A percentile compares a stretch with the other conserved stretches of the same genome.
Evolutionary conservation across 179 eudicot genomes (phyloP).

Genomic region (Camellia oleifera): DNA sequence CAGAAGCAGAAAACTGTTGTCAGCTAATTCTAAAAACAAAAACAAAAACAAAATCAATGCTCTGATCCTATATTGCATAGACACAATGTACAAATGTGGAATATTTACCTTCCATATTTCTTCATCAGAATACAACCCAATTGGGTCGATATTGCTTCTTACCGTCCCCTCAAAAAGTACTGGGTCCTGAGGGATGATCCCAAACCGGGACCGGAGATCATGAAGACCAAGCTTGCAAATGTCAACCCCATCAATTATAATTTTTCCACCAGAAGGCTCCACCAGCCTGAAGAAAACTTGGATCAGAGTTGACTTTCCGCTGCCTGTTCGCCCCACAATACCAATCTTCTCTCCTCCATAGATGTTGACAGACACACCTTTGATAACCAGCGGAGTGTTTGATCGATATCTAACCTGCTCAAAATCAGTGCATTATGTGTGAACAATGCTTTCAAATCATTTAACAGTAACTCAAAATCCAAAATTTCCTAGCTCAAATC

Average conservation of each 20-base stretch:
- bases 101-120: slow-evolving; percentile 83
- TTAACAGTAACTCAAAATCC: too few species aligned
- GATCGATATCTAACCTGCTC: slow-evolving; percentile 73
- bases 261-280: slow-evolving; percentile 66
- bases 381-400: slow-evolving; percentile 72
- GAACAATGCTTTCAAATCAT: too few species aligned
- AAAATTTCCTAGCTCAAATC: too few species aligned
- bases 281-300: slow-evolving; percentile 79
- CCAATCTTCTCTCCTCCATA: slow-evolving; percentile 84
- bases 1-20: not conserved
- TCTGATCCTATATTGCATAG: too few species aligned
- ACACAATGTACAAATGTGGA: not conserved
- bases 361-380: slow-evolving; percentile 63
- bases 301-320: slow-evolving; percentile 82
- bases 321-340: slow-evolving; percentile 86
- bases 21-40: not conserved
- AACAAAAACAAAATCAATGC: not conserved
- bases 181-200: slow-evolving; percentile 93
- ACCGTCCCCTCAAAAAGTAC: slow-evolving; percentile 84
- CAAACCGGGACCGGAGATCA: slow-evolving; percentile 81
- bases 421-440: not conserved
- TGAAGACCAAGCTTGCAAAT: slow-evolving; percentile 66
- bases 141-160: slow-evolving; percentile 81
- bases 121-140: slow-evolving; percentile 62
- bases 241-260: slow-evolving; percentile 64